Evolutionary conservation across 202 grass and related monocot genomes (phyloP).

Genomic region (Zoysia matrella): DNA sequence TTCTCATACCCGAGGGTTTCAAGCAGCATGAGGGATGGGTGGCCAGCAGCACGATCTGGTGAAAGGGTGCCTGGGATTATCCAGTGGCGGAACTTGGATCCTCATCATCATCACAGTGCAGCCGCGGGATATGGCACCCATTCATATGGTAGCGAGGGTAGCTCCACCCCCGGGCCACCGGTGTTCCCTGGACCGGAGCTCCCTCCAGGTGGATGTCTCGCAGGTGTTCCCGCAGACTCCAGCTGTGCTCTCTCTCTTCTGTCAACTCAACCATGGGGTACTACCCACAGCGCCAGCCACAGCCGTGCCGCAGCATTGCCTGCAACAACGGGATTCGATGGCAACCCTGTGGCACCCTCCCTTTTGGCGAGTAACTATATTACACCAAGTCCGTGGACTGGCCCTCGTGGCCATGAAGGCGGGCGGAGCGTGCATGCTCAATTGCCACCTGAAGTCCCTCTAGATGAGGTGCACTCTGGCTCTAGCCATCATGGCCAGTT

Average conservation of each 20-base stretch:
- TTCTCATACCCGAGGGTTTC: constrained; percentile 80
- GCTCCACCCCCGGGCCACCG: constrained; percentile 43
- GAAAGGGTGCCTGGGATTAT: constrained; percentile 52
- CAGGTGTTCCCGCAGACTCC: constrained; percentile 70
- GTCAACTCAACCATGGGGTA: constrained; percentile 47
- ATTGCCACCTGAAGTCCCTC: constrained; percentile 53
- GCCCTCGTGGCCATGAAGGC: constrained; percentile 49
- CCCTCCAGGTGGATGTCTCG: constrained; percentile 55
- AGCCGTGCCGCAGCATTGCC: constrained; percentile 42
- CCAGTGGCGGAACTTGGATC: constrained; percentile 69
- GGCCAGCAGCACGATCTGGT: constrained; percentile 49
- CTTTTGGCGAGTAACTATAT: constrained; percentile 22
- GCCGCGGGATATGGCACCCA: constrained; percentile 9
- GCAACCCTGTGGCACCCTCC: constrained; percentile 51
- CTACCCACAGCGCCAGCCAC: constrained; percentile 48
- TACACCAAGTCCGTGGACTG: constrained; percentile 53
- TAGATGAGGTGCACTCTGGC: constrained; percentile 52
- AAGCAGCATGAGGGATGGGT: constrained; percentile 59
- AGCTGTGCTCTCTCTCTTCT: background rate
- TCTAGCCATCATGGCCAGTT: no score
- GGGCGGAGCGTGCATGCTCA: constrained; percentile 44
- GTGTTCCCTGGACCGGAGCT: constrained; percentile 58
- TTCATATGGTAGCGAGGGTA: constrained; percentile 45
- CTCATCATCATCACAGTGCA: constrained; percentile 33
- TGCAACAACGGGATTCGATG: constrained; percentile 45